Conservation (phyloP, 2,329 filamentous ascomycete genomes). For the Helicocarpus griseus region DNA sequence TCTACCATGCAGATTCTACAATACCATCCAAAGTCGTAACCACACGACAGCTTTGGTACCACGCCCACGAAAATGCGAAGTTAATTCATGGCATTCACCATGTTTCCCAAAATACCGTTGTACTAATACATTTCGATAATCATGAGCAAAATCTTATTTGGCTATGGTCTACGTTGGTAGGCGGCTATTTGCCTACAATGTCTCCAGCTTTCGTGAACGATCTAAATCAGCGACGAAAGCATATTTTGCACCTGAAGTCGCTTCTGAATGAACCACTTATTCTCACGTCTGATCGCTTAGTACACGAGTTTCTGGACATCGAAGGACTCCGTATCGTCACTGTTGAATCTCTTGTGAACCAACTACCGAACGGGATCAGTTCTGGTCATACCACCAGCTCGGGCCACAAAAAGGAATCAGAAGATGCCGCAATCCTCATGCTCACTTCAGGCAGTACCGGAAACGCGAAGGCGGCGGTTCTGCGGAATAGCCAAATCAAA, state of each 20-base stretch:
- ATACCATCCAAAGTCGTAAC: slow-evolving; percentile 2
- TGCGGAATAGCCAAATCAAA: slow-evolving; percentile 37
- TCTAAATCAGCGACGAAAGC: slow-evolving; percentile 17
- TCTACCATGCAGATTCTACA: slow-evolving; percentile 1
- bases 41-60: slow-evolving; percentile 4
- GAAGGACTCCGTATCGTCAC: slow-evolving; percentile 9
- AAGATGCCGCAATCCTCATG: slow-evolving; percentile 34
- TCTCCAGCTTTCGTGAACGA: slow-evolving; percentile 25
- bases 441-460: slow-evolving; percentile 47
- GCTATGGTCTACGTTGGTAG: slow-evolving; percentile 33
- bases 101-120: slow-evolving; percentile 2
- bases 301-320: slow-evolving; percentile 12
- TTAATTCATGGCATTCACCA: slow-evolving; percentile 1
- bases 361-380: not conserved
- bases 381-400: not conserved
- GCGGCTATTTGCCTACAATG: slow-evolving; percentile 30
- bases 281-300: slow-evolving; percentile 14
- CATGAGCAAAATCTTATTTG: slow-evolving; percentile 30
- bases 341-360: slow-evolving; percentile 7
- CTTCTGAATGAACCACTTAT: slow-evolving; percentile 18
- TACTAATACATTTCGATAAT: slow-evolving; percentile 25
- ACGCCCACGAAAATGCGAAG: slow-evolving; percentile 3
- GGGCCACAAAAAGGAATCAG: slow-evolving; percentile 6
- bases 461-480: slow-evolving; percentile 40
- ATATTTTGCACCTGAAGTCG: slow-evolving; percentile 21